These are phyloP conservation scores for Starmerella riodocensis DNA, from an alignment of 805 yeast genomes.

Conservation along the genomic window DNA sequence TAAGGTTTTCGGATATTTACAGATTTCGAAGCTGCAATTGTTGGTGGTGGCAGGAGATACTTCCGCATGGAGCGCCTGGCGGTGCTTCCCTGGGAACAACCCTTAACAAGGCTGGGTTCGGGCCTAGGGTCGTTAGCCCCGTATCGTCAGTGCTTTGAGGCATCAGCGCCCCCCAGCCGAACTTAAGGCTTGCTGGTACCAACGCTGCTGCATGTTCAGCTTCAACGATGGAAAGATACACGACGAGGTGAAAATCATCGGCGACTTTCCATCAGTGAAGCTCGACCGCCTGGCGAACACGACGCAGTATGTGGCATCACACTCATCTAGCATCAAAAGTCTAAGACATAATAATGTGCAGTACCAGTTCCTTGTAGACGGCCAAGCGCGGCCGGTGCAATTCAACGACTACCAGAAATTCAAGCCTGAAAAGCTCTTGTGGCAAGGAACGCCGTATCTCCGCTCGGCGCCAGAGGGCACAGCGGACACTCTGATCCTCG, in stretches of 20 bases:
- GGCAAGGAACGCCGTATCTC: conserved; percentile 4
- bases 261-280: conserved; percentile 26
- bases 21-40: too few relatives aligned
- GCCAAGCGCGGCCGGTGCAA: conserved; percentile 25
- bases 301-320: conserved; percentile 15
- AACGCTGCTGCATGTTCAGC: conserved; percentile 10
- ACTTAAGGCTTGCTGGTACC: too few relatives aligned
- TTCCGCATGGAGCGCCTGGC: too few relatives aligned
- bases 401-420: background rate
- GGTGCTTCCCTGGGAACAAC: too few relatives aligned
- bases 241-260: conserved; percentile 26
- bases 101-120: too few relatives aligned
- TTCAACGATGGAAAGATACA: conserved; percentile 21
- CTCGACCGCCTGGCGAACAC: conserved; percentile 16
- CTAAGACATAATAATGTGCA: conserved; percentile 17
- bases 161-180: too few relatives aligned
- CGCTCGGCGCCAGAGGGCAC: background rate
- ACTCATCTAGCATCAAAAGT: conserved; percentile 13
- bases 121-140: too few relatives aligned
- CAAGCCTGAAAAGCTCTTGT: background rate
- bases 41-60: too few relatives aligned
- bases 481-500: conserved; percentile 31
- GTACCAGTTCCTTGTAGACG: conserved; percentile 31
- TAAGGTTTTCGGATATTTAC: too few relatives aligned
- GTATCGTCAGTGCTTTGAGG: too few relatives aligned